Base-by-base conservation (phyloP, 257 asterid species). In the Apocynum venetum region DNA sequence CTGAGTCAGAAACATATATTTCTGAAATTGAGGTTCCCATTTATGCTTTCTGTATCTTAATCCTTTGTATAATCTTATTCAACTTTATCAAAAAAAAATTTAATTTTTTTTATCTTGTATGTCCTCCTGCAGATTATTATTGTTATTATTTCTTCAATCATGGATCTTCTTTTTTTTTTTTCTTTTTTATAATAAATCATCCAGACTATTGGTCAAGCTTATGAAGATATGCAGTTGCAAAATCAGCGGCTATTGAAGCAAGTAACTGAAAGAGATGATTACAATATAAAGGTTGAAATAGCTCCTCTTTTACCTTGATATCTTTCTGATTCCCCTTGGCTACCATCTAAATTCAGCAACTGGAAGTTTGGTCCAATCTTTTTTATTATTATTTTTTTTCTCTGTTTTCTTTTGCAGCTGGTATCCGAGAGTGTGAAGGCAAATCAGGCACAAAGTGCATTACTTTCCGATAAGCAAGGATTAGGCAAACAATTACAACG, bases 181-280 rank as follows among this genome's bases (percentile, higher is more conserved):
- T 4, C 51, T 3, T 73, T 51, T 57, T 64, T 44, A 1, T 0
- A 53, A n/a, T n/a, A n/a, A n/a, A n/a, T 63, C 61, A 77, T 78
- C 41, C 92, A 95, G 99, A 95, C 97, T 64, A 93, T 95, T 82
- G 99, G 99, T 80, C 99, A 95, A 90, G 94, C 99, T 80, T 95
- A 93, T 69, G 99, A 95, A 84, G 99, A 95, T 81, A 93, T 95
- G 99, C 98, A 90, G 90, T 85, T 93, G 77, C 99, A 95, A 84
- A 90, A 95, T 79, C 99, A 95, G 87, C 97, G 87, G 82, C 83
- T 95, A 86, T 77, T 91, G 86, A 95, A 88, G 84, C 97, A 86
- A 81, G 86, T 95, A 84, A 79, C 97, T 25, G 97, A 88, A 84
- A 89, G 99, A 81, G 97, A 95, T 85, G 96, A 93, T 79, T 88